Percentiles rank a stretch among this genome's conserved stretches.
phyloP scores from a whole-genome alignment of 768 basidiomycete genomes.

The Suillus paluster region DNA sequence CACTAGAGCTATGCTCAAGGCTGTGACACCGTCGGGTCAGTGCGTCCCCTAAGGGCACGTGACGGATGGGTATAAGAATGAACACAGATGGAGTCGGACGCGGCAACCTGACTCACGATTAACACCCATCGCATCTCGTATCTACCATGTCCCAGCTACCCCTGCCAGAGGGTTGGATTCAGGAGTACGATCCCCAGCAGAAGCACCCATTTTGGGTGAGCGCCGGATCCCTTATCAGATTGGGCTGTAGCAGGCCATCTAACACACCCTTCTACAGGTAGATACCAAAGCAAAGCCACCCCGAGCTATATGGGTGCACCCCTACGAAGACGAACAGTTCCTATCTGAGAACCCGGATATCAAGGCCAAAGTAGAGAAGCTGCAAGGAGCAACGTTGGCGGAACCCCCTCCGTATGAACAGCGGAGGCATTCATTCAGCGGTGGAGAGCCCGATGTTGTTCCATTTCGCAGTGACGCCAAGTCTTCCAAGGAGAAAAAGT shows the following conservation, averaged over 20 bases:
- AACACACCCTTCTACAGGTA: slow-evolving; percentile 45
- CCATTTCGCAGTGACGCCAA: background rate
- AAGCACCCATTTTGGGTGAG: slow-evolving; percentile 56
- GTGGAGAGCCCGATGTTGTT: background rate
- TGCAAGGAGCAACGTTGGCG: slow-evolving; percentile 2
- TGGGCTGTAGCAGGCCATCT: background rate
- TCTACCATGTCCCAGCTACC: slow-evolving; percentile 36
- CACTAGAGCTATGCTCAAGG: background rate
- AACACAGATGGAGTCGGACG: slow-evolving; percentile 20
- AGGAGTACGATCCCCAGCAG: slow-evolving; percentile 46
- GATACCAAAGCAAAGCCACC: slow-evolving; percentile 67
- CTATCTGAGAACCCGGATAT: slow-evolving; percentile 57
- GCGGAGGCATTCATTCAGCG: slow-evolving; percentile 35
- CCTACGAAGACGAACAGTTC: slow-evolving; percentile 70
- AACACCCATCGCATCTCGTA: slow-evolving; percentile 2
- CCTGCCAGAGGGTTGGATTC: slow-evolving; percentile 63
- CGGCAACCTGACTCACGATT: background rate
- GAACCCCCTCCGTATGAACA: slow-evolving; percentile 34
- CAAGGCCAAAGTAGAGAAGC: slow-evolving; percentile 38
- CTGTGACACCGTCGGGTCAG: background rate
- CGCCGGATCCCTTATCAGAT: background rate
- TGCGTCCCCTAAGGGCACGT: slow-evolving; percentile 1
- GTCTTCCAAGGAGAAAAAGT: no score
- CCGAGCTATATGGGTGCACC: slow-evolving; percentile 74
- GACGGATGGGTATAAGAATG: background rate